Base-by-base conservation (phyloP, 495 filamentous ascomycete genomes). In the Penicillium mononematosum region DNA sequence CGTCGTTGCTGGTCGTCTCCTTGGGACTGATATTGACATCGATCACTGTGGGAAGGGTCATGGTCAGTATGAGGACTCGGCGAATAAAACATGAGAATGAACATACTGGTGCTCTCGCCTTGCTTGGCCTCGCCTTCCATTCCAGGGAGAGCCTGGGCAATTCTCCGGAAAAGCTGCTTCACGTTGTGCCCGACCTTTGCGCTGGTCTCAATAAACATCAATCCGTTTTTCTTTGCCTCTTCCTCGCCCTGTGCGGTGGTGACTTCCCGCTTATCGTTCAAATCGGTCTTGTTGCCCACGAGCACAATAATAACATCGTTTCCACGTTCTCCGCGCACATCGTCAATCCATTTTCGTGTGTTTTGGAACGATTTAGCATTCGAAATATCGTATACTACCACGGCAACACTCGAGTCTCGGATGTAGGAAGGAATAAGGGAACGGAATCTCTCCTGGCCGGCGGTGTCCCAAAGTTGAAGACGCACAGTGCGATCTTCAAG, bases 301-400 rank as follows among this genome's bases (percentile, higher is more conserved):
- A 98, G 79, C 53, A 98, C 94, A 67, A 98, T 97, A 61, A 98
- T 98, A 41, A 98, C 94, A 69, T 98, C 94, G 75, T 94, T 95
- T 3, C 94, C 94, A 58, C 94, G 85, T 78, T 98, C 94, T 34
- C 92, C 92, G 41, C 94, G 87, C 47, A 98, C 94, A 70, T 98
- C 94, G 68, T 98, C 94, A 48, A 98, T 94, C 94, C 94, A 98
- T 85, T 98, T 98, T 58, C 90, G 82, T 25, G 94, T 98, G 74
- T 98, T 96, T 68, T 94, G 87, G 81, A 98, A 98, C 55, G 89
- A 92, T 71, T 96, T 96, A 57, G 87, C 85, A 70, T 92, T 94
- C n/a, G 92, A 94, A 64, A 98, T 94, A 75, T 98, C 94, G 77
- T 98, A 98, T 49, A 98, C 94, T 19, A 98, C 94, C 42, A 98